Evolutionary conservation across 1,284 basidiomycete species (phyloP).

Genomic region (Heterobasidion occidentale): DNA sequence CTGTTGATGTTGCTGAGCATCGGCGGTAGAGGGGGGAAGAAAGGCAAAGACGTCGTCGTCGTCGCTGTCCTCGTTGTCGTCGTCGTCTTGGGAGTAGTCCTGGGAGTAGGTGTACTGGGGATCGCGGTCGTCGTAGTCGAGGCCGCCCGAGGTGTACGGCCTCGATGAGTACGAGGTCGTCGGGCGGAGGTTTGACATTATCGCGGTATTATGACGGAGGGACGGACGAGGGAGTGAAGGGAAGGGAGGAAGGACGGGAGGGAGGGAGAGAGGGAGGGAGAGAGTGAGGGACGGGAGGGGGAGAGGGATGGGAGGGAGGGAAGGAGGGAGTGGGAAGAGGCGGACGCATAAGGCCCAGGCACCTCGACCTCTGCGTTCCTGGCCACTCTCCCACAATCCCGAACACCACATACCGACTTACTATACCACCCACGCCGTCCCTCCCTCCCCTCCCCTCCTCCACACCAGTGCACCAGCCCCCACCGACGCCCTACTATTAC

Average conservation of each 20-base stretch:
- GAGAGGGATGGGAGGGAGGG: slow-evolving; percentile 1
- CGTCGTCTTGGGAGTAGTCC: slow-evolving; percentile 42
- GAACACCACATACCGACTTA: too few relatives aligned
- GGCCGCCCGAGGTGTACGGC: slow-evolving; percentile 16
- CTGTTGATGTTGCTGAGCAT: slow-evolving; percentile 25
- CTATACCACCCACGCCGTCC: too few relatives aligned
- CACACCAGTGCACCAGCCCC: too few relatives aligned
- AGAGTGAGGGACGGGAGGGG: too few relatives aligned
- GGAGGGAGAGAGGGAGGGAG: too few relatives aligned
- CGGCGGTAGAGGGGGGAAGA: slow-evolving; percentile 64
- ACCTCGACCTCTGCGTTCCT: background rate
- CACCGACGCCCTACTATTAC: too few relatives aligned
- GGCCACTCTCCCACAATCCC: background rate
- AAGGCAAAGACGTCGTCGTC: slow-evolving; percentile 79
- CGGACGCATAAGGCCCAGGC: background rate
- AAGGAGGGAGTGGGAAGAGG: background rate
- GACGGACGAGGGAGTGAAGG: background rate
- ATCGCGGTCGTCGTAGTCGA: slow-evolving; percentile 17
- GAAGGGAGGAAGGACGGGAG: slow-evolving; percentile 6
- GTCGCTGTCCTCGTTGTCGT: slow-evolving; percentile 66
- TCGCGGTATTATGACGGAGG: too few relatives aligned
- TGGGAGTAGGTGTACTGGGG: slow-evolving; percentile 27
- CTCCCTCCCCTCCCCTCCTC: too few relatives aligned
- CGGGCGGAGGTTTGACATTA: slow-evolving; percentile 18
- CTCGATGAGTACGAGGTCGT: slow-evolving; percentile 12